Conservation (phyloP, 306 rosid species). For the Luffa acutangula region DNA sequence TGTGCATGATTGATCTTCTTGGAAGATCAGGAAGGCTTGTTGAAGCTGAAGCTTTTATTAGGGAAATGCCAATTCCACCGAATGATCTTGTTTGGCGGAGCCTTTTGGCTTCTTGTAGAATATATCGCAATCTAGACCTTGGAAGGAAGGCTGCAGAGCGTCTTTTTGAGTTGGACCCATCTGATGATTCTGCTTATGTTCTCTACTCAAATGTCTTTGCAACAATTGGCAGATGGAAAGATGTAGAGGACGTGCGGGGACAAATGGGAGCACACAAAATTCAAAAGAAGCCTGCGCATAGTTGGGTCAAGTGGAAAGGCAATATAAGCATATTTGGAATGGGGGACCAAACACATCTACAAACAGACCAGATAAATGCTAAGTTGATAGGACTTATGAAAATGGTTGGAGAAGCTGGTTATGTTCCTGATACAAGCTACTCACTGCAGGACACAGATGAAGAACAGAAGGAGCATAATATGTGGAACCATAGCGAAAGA, state of each 20-base stretch:
- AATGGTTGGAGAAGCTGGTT: slow-evolving; percentile 63
- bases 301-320: slow-evolving; percentile 74
- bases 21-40: slow-evolving; percentile 84
- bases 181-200: slow-evolving; percentile 86
- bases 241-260: slow-evolving; percentile 62
- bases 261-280: slow-evolving; percentile 52
- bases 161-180: slow-evolving; percentile 56
- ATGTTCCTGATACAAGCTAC: slow-evolving; percentile 71
- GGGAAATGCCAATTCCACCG: slow-evolving; percentile 52
- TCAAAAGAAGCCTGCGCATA: slow-evolving; percentile 78
- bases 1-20: slow-evolving; percentile 84
- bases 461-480: slow-evolving; percentile 86
- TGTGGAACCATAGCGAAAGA: slow-evolving; percentile 95
- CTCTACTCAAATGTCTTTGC: slow-evolving; percentile 85
- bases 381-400: slow-evolving; percentile 65
- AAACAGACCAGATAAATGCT: slow-evolving; percentile 30
- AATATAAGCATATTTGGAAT: slow-evolving; percentile 62
- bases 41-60: slow-evolving; percentile 62
- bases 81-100: slow-evolving; percentile 81
- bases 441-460: slow-evolving; percentile 82
- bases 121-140: slow-evolving; percentile 61
- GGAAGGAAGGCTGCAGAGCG: slow-evolving; percentile 59
- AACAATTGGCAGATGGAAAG: slow-evolving; percentile 67
- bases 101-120: slow-evolving; percentile 72
- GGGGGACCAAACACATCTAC: slow-evolving; percentile 64